These are phyloP conservation scores for Lithospermum erythrorhizon DNA, from an alignment of 257 asterid species.

Conservation along the genomic window DNA sequence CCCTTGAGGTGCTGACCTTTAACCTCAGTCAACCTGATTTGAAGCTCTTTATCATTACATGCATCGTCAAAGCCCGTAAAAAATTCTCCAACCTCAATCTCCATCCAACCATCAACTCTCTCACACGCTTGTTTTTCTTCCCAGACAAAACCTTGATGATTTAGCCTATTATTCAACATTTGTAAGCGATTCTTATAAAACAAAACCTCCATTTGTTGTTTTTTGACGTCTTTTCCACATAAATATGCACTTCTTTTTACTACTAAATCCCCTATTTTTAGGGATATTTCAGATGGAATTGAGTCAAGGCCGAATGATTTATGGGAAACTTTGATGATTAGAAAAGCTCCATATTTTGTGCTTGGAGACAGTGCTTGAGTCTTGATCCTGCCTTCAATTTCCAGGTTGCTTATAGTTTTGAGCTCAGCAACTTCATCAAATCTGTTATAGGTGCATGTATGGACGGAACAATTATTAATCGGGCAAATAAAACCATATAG, in stretches of 20 bases:
- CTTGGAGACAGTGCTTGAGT: slow-evolving; percentile 16
- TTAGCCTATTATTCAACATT: slow-evolving; percentile 16
- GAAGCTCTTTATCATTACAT: too few species aligned
- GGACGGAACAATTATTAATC: too few species aligned
- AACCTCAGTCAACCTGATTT: too few species aligned
- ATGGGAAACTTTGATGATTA: slow-evolving; percentile 14
- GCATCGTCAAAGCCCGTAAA: slow-evolving; percentile 1
- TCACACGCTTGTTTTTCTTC: too few species aligned
- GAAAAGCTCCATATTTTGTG: slow-evolving; percentile 26
- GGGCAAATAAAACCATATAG: neutral
- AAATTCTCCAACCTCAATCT: slow-evolving; percentile 27
- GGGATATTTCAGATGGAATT: slow-evolving; percentile 15
- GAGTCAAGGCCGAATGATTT: slow-evolving; percentile 23
- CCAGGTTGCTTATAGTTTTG: slow-evolving; percentile 13
- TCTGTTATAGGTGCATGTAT: slow-evolving; percentile 7
- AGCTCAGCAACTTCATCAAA: slow-evolving; percentile 25
- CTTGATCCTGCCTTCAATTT: slow-evolving; percentile 24
- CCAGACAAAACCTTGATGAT: neutral
- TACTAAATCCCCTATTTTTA: neutral
- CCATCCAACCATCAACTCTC: slow-evolving; percentile 31
- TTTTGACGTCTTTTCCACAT: slow-evolving; percentile 6
- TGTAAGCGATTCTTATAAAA: slow-evolving; percentile 15
- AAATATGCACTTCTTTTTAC: slow-evolving; percentile 13
- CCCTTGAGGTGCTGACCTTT: slow-evolving; percentile 42
- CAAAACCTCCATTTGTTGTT: slow-evolving; percentile 12